Conservation (phyloP, 2,329 filamentous ascomycete genomes). For the Pyricularia pennisetigena region DNA sequence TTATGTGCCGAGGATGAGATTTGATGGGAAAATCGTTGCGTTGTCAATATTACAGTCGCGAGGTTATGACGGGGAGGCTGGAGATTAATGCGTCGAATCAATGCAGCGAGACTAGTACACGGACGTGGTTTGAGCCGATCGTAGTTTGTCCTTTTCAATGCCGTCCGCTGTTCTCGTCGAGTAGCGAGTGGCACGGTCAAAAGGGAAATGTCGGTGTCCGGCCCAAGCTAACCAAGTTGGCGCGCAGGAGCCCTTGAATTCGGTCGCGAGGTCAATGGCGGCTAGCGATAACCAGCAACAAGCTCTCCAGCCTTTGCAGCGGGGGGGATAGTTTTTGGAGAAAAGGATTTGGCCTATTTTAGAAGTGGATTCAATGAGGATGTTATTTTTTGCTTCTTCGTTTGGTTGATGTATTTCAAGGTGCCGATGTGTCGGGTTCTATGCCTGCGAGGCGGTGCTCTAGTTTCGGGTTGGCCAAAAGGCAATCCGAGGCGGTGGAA, state of each 20-base stretch:
- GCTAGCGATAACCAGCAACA: background rate
- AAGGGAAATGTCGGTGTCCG: slow-evolving; percentile 3
- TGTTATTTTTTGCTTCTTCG: background rate
- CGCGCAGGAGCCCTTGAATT: background rate
- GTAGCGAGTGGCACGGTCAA: background rate
- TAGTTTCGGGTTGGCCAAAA: background rate
- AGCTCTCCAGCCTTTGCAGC: background rate
- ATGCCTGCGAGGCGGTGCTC: background rate
- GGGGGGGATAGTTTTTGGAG: background rate
- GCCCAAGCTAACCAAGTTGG: background rate
- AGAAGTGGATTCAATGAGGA: background rate
- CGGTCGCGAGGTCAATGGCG: background rate
- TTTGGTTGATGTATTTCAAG: background rate
- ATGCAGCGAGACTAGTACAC: slow-evolving; percentile 4
- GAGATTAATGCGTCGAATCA: slow-evolving; percentile 7
- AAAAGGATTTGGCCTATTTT: background rate
- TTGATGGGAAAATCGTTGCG: background rate
- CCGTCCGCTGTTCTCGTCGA: background rate
- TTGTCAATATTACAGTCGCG: background rate
- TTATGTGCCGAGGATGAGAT: background rate
- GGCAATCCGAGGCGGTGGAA: background rate
- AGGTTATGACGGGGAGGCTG: background rate
- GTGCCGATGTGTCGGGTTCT: background rate
- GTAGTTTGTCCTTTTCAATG: slow-evolving; percentile 1
- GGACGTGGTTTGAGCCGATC: background rate